Evolutionary conservation across 495 filamentous ascomycete genomes (phyloP), one percentile per base, ranked within the genome.

Genomic region (Letharia lupina): DNA sequence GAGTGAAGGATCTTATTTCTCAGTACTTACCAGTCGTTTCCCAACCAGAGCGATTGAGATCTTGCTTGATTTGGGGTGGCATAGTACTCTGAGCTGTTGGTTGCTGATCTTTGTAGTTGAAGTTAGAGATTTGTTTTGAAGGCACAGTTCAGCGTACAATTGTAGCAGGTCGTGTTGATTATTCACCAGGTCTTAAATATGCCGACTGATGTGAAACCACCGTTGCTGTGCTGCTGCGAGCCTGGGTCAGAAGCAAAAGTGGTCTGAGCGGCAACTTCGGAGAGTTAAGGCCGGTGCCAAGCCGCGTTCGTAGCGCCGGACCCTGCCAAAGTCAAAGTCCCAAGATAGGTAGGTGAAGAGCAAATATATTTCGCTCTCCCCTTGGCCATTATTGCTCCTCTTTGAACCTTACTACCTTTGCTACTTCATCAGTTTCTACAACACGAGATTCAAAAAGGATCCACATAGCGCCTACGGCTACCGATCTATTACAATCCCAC

Each of bases 21-120:
- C 85, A 42, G 73, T 88, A 88, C 78, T 89, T 54, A 69, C 67
- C 92, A 35, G 94, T 96, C 42, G 89, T 87, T 77, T 98, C 94
- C 90, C 91, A 95, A 42, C 94, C 94, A 4, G 92, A 93, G 59
- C 95, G 86, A 79, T 98, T 98, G 40, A 98, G 83, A 73, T 98
- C 94, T 75, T 96, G 91, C 78, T 98, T 98, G 75, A 97, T 88
- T 72, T 88, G 85, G 11, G 84, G 83, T 16, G 87, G 86, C 83
- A 85, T 85, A 20, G 56, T 77, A 59, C 41, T 64, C 13, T 40
- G 23, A 28, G 23, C 23, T 28, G 23, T 28, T 28, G 23, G 23
- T 23, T 44, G 9, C 20, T 61, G 13, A 45, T 57, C 1, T 13
- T 23, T 23, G 23, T 41, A 56, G 33, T 57, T 37, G 2, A 57